Evolutionary conservation across 2,329 filamentous ascomycete species (phyloP).

Genomic region (Colletotrichum sp.): DNA sequence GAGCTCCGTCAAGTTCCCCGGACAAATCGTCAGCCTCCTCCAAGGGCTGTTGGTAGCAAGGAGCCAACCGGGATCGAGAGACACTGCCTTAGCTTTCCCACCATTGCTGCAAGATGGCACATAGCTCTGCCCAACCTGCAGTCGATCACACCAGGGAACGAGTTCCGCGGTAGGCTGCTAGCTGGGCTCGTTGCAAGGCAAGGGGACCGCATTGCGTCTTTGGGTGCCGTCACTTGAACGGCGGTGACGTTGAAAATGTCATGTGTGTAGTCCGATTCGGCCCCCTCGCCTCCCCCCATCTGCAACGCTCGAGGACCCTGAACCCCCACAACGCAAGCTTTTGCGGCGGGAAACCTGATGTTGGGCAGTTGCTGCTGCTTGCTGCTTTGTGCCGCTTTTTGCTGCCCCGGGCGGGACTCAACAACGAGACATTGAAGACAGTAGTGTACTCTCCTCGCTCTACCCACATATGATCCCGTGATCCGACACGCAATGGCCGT

Average conservation of each 20-base stretch:
- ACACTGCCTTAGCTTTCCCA: not conserved
- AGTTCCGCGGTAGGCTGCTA: not conserved
- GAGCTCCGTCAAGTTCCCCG: not conserved
- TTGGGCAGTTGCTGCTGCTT: not conserved
- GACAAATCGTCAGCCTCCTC: not conserved
- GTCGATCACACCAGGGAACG: not conserved
- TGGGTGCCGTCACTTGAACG: not conserved
- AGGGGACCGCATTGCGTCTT: not conserved
- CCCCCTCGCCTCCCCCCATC: not conserved
- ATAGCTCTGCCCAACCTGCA: not conserved
- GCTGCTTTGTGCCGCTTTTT: not conserved
- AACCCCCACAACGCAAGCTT: not conserved
- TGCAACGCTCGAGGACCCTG: slow-evolving; percentile 4
- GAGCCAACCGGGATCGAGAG: not conserved
- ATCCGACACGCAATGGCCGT: not conserved
- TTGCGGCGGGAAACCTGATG: not conserved
- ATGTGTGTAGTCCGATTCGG: not conserved
- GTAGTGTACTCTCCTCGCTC: not conserved
- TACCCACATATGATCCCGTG: not conserved
- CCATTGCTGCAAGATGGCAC: not conserved
- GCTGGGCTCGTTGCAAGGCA: not conserved
- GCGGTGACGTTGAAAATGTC: not conserved
- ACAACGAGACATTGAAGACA: not conserved
- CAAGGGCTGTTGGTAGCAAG: not conserved
- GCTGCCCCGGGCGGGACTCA: not conserved